Evolutionary conservation across 179 eudicot genomes (phyloP), one percentile per base, ranked within the genome.

Genomic region (Spinacia oleracea): DNA sequence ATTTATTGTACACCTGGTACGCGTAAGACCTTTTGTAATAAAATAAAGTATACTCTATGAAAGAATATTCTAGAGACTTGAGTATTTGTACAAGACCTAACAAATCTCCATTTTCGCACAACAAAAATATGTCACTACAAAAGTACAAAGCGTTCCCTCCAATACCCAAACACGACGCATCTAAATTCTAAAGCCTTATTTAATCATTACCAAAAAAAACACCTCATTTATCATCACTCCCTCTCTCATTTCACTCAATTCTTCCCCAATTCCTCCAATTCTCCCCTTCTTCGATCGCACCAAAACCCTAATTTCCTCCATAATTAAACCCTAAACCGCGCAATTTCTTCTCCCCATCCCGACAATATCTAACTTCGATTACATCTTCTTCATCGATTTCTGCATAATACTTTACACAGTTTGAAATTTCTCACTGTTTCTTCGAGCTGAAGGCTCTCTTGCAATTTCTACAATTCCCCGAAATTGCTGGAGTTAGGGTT

Each of bases 301-400:
- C 68, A 31, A 25, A 85, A 86, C 80, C 90, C 90, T 83, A 82
- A 77, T 71, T 82, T 60, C 58, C 63, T 40, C 78, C 50, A 72
- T 75, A 80, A 12, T 65, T 74, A 78, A 75, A 25, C 81, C 77
- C 79, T 56, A 77, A 77, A 7, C 56, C 53, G 35, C 32, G 32
- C 40, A 27, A 9, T 14, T 27, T 62, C 71, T 59, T 10, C 50
- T 23, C 46, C 31, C 20, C 9, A 27, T 14, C 5, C 5, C 72
- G n/a, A 18, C 34, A 66, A 58, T 38, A 23, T 23, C n/a, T 40
- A 10, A 23, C 27, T 1, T 5, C 56, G 11, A 46, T 23, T 25
- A 29, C 62, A 3, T 78, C 56, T 55, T 45, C 21, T 9, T 1
- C 45, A 55, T 27, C 20, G 21, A 55, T 74, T 70, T 60, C 59